Evolutionary conservation across 306 rosid genomes (phyloP), one percentile per base, ranked within the genome.

Genomic region (Fagus sylvatica): DNA sequence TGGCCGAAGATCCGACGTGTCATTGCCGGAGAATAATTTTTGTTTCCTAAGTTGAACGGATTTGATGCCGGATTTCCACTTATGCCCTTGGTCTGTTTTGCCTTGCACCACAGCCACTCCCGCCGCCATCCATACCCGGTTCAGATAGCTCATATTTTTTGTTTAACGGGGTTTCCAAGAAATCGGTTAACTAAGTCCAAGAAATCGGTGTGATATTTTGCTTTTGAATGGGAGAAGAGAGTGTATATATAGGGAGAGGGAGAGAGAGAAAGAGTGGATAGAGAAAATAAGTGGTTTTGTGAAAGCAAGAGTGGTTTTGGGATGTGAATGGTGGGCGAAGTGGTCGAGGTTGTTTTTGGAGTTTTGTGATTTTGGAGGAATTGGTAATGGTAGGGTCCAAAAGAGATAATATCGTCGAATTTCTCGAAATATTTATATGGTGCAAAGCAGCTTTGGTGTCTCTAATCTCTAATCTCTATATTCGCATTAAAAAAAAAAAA

Each of bases 31-130:
- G 79, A 87, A 66, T 54, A 85, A 84, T 28, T 88, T 72, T 2
- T 80, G 73, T 74, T 87, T 82, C 73, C 74, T 82, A 22, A 80
- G 89, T 49, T 86, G 91, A 4, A 94, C 72, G 36, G 97, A 88
- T 16, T 67, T 78, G 10, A 90, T 60, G 39, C 95, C 92, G 17
- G 90, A 79, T 77, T 87, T 88, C 90, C 85, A 80, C 67, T 71
- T 86, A 53, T 74, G 81, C 71, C 83, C 89, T 4, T 89, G 92
- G 17, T 92, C 97, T 4, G 91, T 69, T 76, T 88, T 93, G 73
- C 89, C 88, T 33, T 91, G 93, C 1, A 83, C 95, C 53, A 85
- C 92, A 1, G 89, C 95, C 75, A 92, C 95, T 53, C 93, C 89
- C 16, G 92, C 91, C 51, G 93, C 97, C 90, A 91, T 83, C 88